phyloP scores from a whole-genome alignment of 2,329 filamentous ascomycete genomes.

The Hypocrella siamensis region DNA sequence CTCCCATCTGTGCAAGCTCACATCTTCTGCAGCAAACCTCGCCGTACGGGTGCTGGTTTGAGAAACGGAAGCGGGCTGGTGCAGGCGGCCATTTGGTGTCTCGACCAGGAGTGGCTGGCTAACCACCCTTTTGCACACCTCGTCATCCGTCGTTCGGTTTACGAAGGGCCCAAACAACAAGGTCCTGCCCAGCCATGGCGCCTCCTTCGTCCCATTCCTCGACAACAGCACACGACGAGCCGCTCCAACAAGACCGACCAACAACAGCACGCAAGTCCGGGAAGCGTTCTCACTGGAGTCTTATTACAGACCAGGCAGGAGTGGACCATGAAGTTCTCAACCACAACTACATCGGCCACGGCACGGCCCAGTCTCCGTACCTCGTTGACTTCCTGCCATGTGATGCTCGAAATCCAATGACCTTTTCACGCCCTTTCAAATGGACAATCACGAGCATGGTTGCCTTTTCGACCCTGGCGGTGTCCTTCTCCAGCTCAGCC shows the following conservation, averaged over 20 bases:
- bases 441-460: constrained; percentile 50
- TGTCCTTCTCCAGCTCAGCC: constrained; percentile 55
- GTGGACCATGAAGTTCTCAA: constrained; percentile 40
- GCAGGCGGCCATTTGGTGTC: no score
- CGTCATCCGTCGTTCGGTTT: no score
- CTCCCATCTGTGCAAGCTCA: no score
- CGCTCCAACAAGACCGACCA: constrained; percentile 26
- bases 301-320: constrained; percentile 41
- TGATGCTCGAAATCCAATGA: constrained; percentile 53
- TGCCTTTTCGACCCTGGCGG: constrained; percentile 50
- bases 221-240: constrained; percentile 10
- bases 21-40: no score
- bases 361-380: constrained; percentile 52
- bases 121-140: no score
- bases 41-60: no score
- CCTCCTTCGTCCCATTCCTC: constrained; percentile 1
- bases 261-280: constrained; percentile 8
- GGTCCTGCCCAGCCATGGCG: constrained; percentile 6
- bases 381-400: constrained; percentile 51
- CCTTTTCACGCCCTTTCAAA: constrained; percentile 39
- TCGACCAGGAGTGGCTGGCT: no score
- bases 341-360: constrained; percentile 40
- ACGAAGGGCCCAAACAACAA: no score
- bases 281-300: constrained; percentile 29
- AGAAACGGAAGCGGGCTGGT: no score